Base-by-base conservation (phyloP, 352 stramenopile species). In the Phytophthora gonapodyides region DNA sequence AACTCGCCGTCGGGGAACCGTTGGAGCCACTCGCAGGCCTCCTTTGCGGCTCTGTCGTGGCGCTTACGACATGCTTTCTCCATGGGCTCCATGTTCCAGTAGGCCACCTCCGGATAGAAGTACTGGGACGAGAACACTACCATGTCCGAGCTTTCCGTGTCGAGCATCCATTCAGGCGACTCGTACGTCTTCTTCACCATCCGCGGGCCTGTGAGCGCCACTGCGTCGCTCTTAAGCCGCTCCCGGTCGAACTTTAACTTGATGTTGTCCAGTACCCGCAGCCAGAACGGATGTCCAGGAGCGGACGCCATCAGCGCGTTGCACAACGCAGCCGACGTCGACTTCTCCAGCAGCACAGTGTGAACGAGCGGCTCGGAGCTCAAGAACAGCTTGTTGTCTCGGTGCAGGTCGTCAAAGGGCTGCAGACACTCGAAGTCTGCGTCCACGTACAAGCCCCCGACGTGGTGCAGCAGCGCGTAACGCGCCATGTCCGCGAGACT, bases 241-340 rank as follows among this genome's bases (percentile, higher is more conserved):
- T 67, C 61, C 8, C 50, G 66, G 24, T 78, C 55, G 41, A 82
- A 84, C 36, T 76, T 79, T 5, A 21, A 42, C 51, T 69, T 65
- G 65, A 88, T 86, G 16, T 64, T 61, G 40, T 85, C 72, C 12
- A 88, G 62, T 13, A 88, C 61, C 2, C 33, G 56, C 24, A 87
- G 46, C 77, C 76, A 87, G 53, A 87, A 86, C 24, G 70, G 75
- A 56, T 84, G 73, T 12, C 51, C 43, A 4, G 77, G 76, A 1
- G 47, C 41, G 3, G 80, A 89, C 34, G 73, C 77, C 75, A 89
- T 76, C n/a, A 87, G 36, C 4, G 73, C 77, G 46, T 89, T 89
- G 54, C 76, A 88, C 0, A 88, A 65, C 41, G 69, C 64, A 19
- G 60, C 36, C 5, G 51, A 61, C 3, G 19, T 51, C 4, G 64